Percentiles rank a stretch among this genome's conserved stretches.
Evolutionary conservation across 371 early-diverging fungal genomes (phyloP).

Genomic region (Coemansia sp.): DNA sequence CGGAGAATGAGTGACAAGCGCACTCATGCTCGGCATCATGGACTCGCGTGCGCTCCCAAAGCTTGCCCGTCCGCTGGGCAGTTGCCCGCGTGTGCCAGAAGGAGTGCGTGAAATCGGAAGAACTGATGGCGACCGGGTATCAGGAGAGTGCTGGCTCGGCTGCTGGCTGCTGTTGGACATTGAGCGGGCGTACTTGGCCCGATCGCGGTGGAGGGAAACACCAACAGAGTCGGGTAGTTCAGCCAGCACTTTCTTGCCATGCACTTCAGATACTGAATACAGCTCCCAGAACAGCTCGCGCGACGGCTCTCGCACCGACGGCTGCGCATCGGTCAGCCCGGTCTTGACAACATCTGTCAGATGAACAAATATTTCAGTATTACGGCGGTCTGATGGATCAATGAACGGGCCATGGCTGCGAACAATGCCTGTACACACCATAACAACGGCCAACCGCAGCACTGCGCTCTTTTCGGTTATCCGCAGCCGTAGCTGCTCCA

Average conservation of each 20-base stretch:
- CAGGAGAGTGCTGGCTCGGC: neutral
- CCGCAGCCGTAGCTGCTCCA: conserved; percentile 27
- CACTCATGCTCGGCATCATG: conserved; percentile 19
- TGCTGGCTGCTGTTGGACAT: neutral
- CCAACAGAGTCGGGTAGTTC: conserved; percentile 22
- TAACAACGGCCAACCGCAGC: conserved; percentile 37
- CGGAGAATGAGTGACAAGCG: conserved; percentile 19
- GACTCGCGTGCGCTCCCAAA: conserved; percentile 25
- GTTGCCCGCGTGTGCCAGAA: neutral
- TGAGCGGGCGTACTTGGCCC: conserved; percentile 18
- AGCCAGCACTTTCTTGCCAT: conserved; percentile 22
- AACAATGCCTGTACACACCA: conserved; percentile 21
- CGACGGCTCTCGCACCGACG: conserved; percentile 41
- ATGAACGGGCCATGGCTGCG: conserved; percentile 26
- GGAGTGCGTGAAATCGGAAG: neutral
- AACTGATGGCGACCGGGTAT: neutral
- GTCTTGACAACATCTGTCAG: conserved; percentile 14
- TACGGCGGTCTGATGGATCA: conserved; percentile 28
- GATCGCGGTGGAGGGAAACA: conserved; percentile 33
- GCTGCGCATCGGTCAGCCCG: conserved; percentile 43
- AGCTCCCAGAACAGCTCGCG: conserved; percentile 51
- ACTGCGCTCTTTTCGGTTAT: conserved; percentile 46
- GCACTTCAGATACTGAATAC: conserved; percentile 14
- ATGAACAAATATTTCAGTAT: conserved; percentile 13
- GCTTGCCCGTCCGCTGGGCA: conserved; percentile 26